These are phyloP conservation scores for Chionographis japonica DNA, from an alignment of 106 monocot genomes.

Conservation along the genomic window DNA sequence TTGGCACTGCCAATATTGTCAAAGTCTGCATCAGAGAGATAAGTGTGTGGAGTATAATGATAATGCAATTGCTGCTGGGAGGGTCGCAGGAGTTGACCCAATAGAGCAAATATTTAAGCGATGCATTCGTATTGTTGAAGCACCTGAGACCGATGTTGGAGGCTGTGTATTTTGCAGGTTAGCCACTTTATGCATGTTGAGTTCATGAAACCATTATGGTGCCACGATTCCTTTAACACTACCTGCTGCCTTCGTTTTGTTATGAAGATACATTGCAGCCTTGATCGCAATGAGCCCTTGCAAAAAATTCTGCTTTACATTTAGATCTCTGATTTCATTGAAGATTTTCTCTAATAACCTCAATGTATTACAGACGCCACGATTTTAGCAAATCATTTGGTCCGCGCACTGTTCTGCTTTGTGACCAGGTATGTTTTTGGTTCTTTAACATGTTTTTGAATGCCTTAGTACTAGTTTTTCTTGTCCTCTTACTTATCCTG, in stretches of 20 bases:
- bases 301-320: neutral
- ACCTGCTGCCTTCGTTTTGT: too few relatives aligned
- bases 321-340: neutral
- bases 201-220: neutral
- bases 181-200: neutral
- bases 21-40: slow-evolving; percentile 17
- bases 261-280: neutral
- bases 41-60: slow-evolving; percentile 10
- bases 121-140: slow-evolving; percentile 35
- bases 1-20: slow-evolving; percentile 43
- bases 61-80: slow-evolving; percentile 59
- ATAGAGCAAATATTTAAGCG: slow-evolving; percentile 26
- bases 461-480: neutral
- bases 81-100: slow-evolving; percentile 41
- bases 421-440: slow-evolving; percentile 30
- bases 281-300: neutral
- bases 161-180: slow-evolving; percentile 47
- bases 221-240: neutral
- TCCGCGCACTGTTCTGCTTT: slow-evolving; percentile 34
- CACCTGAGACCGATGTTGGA: slow-evolving; percentile 12
- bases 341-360: neutral
- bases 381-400: slow-evolving; percentile 39
- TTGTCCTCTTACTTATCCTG: neutral
- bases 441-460: neutral
- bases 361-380: slow-evolving; percentile 23